Base-by-base conservation (phyloP, 2,329 filamentous ascomycete genomes). In the Colletotrichum musicola region DNA sequence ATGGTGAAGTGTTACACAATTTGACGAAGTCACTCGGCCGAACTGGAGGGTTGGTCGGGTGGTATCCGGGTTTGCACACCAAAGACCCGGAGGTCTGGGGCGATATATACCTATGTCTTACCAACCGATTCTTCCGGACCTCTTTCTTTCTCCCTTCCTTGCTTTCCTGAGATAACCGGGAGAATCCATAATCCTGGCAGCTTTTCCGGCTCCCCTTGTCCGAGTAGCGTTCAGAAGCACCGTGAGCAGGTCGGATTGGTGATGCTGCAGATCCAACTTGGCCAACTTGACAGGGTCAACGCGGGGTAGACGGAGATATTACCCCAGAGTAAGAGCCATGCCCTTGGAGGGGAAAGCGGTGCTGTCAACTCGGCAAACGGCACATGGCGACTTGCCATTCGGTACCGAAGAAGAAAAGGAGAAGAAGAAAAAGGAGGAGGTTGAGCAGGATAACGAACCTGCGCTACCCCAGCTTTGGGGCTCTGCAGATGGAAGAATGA, bases 401-500 rank as follows among this genome's bases (percentile, higher is more conserved):
- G 25, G 54, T 20, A 35, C 7, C 18, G 42, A 42, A 6, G 27
- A 30, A 30, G 27, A 30, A 22, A 22, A 22, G 6, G 27, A 30
- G 7, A 30, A 30, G 27, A 50, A 42, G 35, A 40, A 47, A 54
- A 49, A 51, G 51, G 56, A 61, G 49, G 62, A 12, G 62, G 25
- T 64, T 46, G 25, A 30, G 18, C 47, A 51, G 12, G 7, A 9
- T 18, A 5, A 49, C 46, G 12, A 18, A 13, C n/a, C 18, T 46
- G 9, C 35, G 55, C 22, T 38, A 51, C 50, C 65, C 66, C 50
- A 69, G 59, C 44, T 69, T 44, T 65, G 66, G 66, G 64, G 66
- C 66, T 69, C 66, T 66, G 66, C 66, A 55, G 62, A 61, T 66
- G 66, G 66, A 64, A 55, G 42, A 68, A 68, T 40, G 49, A 68